phyloP scores from a whole-genome alignment of 805 yeast genomes.

The Ogataea trehalophila region DNA sequence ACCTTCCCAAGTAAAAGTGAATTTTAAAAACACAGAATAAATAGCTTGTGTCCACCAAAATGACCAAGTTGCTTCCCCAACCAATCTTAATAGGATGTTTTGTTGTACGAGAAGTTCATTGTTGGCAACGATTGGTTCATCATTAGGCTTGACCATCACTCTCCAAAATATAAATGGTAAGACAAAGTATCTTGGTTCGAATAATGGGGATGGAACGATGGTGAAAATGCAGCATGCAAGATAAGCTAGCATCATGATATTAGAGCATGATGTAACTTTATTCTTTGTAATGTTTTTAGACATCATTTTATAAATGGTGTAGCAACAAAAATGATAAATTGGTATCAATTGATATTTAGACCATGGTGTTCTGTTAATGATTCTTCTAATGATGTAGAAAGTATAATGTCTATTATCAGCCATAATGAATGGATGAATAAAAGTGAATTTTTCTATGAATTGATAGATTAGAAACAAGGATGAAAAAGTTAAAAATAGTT shows the following conservation, averaged over 20 bases:
- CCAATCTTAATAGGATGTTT: constrained; percentile 33
- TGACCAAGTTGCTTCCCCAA: constrained; percentile 60
- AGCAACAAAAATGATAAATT: constrained; percentile 56
- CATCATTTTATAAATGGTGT: constrained; percentile 21
- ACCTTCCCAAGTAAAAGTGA: constrained; percentile 64
- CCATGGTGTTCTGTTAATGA: constrained; percentile 48
- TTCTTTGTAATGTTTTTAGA: constrained; percentile 3
- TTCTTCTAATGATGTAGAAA: constrained; percentile 72
- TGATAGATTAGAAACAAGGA: constrained; percentile 34
- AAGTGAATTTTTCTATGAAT: constrained; percentile 55
- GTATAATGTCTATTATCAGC: constrained; percentile 95
- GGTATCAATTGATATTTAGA: constrained; percentile 54
- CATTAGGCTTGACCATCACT: constrained; percentile 42
- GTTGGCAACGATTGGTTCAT: constrained; percentile 22
- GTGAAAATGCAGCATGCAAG: constrained; percentile 51
- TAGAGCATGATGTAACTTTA: constrained; percentile 19
- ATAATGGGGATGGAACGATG: constrained; percentile 82
- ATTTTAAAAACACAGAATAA: constrained; percentile 49
- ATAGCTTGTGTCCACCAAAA: constrained; percentile 49
- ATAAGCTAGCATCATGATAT: constrained; percentile 45
- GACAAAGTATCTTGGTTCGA: constrained; percentile 92
- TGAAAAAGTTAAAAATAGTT: constrained; percentile 15
- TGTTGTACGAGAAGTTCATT: constrained; percentile 4
- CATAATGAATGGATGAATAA: constrained; percentile 82
- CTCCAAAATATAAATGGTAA: constrained; percentile 78